Percentiles rank a stretch among this genome's conserved stretches.
Evolutionary conservation across 345 rosid species (phyloP).

Genomic region (Stellera chamaejasme): DNA sequence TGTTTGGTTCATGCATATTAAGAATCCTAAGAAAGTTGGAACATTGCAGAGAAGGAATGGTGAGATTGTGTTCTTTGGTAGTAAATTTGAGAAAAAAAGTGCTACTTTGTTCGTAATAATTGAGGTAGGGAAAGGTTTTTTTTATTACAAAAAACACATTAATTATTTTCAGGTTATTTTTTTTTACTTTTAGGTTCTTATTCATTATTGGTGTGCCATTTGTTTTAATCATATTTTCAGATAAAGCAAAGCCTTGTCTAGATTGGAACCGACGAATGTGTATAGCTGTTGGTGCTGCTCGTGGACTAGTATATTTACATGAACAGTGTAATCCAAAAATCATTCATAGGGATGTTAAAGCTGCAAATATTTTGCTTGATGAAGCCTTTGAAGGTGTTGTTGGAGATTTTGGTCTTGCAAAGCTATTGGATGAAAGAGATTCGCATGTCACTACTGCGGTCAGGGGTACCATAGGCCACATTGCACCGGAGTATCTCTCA

Average conservation of each 20-base stretch:
- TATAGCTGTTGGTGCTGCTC: conserved; percentile 77
- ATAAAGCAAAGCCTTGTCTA: conserved; percentile 55
- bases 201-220: too few species aligned
- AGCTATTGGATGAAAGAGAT: conserved; percentile 72
- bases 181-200: too few species aligned
- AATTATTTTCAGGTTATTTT: too few species aligned
- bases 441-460: conserved; percentile 95
- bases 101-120: too few species aligned
- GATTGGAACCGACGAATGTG: conserved; percentile 77
- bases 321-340: conserved; percentile 94
- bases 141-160: too few species aligned
- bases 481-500: conserved; percentile 95
- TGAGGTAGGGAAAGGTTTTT: too few species aligned
- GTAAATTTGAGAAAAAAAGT: too few species aligned
- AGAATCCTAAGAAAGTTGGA: too few species aligned
- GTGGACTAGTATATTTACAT: conserved; percentile 91
- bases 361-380: conserved; percentile 87
- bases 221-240: conserved; percentile 8
- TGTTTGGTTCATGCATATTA: too few species aligned
- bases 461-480: conserved; percentile 92
- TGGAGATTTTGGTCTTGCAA: conserved; percentile 93
- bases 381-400: conserved; percentile 92
- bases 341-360: conserved; percentile 93
- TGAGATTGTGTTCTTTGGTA: too few species aligned
- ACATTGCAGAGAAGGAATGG: too few species aligned